Base-by-base conservation (phyloP, 116 monocot species). In the Zostera marina region DNA sequence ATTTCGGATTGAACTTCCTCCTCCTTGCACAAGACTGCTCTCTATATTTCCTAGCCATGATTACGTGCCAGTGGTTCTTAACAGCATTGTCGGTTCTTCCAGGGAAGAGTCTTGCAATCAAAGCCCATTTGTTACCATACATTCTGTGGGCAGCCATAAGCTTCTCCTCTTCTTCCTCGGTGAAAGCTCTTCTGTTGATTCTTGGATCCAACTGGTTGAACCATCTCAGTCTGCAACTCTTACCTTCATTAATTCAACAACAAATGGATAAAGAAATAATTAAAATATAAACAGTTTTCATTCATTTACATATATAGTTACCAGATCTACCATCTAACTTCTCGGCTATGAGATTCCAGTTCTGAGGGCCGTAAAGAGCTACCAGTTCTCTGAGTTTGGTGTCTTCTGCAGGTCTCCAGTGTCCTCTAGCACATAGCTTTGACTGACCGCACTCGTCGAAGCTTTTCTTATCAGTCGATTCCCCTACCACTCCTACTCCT, bases 331-430 rank as follows among this genome's bases (percentile, higher is more conserved):
- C 91, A 7, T 91, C 71, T 0, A 91, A 77, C 56, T 91, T 91
- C 66, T 91, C 86, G n/a, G 91, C 91, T 41, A 91, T 91, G 73
- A 85, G 82, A 62, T 91, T 91, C 91, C 91, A 91, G 75, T 91
- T 91, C 70, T 86, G 91, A 44, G 91, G 91, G 54, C 85, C 91
- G 56, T 85, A 82, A 5, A 80, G 68, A 1, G 91, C 68, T 0
- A 91, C 91, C 10, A 91, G 75, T 53, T 91, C 82, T 48, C 69
- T 82, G 66, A 91, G 91, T 68, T 82, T 91, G 59, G 77, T 66
- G 82, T 91, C 91, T 61, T 91, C 91, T 3, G 82, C 77, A 20
- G 91, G 91, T 46, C 91, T 76, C 91, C 91, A 91, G 52, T 91
- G 91, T 63, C 86, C 91, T 75, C 91, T 79, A 2, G 77, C 76